Base-by-base conservation (phyloP, 371 early-diverging fungal species). In the Rhizopus delemar region DNA sequence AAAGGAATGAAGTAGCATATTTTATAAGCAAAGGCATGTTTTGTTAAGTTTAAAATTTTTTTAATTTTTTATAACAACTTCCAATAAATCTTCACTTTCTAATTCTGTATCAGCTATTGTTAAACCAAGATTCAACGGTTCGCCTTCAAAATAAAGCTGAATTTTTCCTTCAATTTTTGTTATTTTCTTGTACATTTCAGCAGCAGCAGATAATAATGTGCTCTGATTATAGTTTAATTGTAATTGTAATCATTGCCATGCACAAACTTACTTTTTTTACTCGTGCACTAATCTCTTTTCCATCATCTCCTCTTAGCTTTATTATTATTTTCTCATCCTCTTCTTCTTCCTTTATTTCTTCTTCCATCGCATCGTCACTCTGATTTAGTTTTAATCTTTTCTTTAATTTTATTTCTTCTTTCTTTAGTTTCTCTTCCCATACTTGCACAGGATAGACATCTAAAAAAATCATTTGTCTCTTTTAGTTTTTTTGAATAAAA, bases 51-150 rank as follows among this genome's bases (percentile, higher is more conserved):
- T 33, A 41, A 41, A 51, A 51, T 4, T 39, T 57, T 1, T 33
- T 50, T 28, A 8, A 39, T 49, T 33, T 60, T 46, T 49, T 45
- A 59, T 51, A 15, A 54, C 50, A 12, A 71, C 79, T 16, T 73
- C 68, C 4, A 75, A 28, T 49, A 78, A 51, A 60, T 75, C 75
- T 49, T 75, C 63, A 41, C 73, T 65, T 51, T 78, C 78, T 43
- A 75, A 55, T 9, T 75, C 75, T 0, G 67, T 68, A 5, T 75
- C 70, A 50, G 66, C 62, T 6, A 78, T 53, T 2, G 56, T 62
- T 12, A 45, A 41, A 33, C 63, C 52, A 8, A 51, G 56, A 45
- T 59, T 56, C 33, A 75, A 46, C 8, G 29, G 57, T 36, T 74
- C 75, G 28, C 74, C 75, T 56, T 70, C 74, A 57, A 74, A 72